A percentile compares a stretch with the other conserved stretches of the same genome.
Evolutionary conservation across 352 stramenopile species (phyloP).

Genomic region (Pythium phragmiticola): DNA sequence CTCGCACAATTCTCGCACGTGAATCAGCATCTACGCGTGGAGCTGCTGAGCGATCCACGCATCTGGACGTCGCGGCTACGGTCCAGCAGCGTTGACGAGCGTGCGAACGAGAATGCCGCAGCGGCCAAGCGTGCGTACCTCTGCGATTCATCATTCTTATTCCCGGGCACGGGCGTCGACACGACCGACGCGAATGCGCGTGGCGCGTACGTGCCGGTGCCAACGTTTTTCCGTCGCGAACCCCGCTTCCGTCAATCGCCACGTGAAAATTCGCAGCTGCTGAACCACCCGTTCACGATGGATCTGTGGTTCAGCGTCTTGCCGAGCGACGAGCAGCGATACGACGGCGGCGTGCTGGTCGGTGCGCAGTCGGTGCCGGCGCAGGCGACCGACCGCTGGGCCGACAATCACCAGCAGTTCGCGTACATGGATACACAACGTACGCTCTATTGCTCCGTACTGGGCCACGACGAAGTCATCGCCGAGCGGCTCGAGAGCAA

Average conservation of each 20-base stretch:
- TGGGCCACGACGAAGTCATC: conserved; percentile 15
- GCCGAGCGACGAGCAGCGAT: conserved; percentile 10
- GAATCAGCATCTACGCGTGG: conserved; percentile 5
- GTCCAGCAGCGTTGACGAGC: neutral
- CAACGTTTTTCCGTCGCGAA: conserved; percentile 24
- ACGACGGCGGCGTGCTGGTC: conserved; percentile 32
- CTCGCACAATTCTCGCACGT: conserved; percentile 17
- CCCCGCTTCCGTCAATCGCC: conserved; percentile 3
- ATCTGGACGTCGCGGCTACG: conserved; percentile 5
- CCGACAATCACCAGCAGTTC: conserved; percentile 30
- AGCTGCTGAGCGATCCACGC: conserved; percentile 10
- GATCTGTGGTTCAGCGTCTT: conserved; percentile 35
- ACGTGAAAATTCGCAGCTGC: neutral
- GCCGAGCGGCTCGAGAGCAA: conserved; percentile 8
- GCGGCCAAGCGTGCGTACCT: conserved; percentile 15
- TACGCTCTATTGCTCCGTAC: conserved; percentile 34
- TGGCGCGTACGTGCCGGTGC: conserved; percentile 21
- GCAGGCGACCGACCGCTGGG: conserved; percentile 6
- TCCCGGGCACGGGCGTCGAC: conserved; percentile 1
- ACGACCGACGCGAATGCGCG: conserved; percentile 8
- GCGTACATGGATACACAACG: conserved; percentile 25
- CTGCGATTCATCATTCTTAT: conserved; percentile 9
- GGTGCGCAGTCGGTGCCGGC: conserved; percentile 26
- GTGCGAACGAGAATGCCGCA: neutral
- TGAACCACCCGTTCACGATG: conserved; percentile 24